Evolutionary conservation across 2,329 filamentous ascomycete species (phyloP), one percentile per base, ranked within the genome.

Genomic region (Aureobasidium sp.): DNA sequence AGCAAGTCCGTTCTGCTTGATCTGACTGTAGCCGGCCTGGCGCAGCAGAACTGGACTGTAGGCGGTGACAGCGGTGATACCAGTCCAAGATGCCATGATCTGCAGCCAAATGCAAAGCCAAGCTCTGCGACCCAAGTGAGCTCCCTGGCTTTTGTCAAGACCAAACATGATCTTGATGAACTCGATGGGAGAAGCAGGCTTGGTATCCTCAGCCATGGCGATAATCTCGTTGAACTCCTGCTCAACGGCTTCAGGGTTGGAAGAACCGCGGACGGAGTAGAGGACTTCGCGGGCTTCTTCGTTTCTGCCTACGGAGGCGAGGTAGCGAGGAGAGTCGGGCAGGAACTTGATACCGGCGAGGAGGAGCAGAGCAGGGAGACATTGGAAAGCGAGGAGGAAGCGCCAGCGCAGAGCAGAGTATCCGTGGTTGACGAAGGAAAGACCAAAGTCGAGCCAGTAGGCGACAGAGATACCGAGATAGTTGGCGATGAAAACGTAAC

Each of bases 401-500:
- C 67, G 61, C 69, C 69, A 70, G 44, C 67, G 60, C 11, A 69
- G 47, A 21, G 64, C 55, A 8, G 67, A 69, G 29, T 67, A 60
- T 8, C 68, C 68, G 16, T 41, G 21, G 36, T 61, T 44, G 66
- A 68, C 63, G 61, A 69, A 74, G 1, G 69, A 70, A 34, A 70
- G 72, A 3, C 73, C 72, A 61, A 73, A 76, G 5, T 72, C 71
- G 11, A 76, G 60, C 74, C 74, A 76, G 55, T 75, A 72, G 1
- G 73, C 74, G 11, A 74, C 66, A 2, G 74, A 65, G 66, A 72
- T 74, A 3, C 74, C 73, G 69, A 72, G 72, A 63, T 80, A 81
- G 66, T 82, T 81, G 42, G 79, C 79, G 57, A 81, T 77, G 67
- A 82, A 82, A 48, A 81, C 78, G 59, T 79, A 77, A 21, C 75